A percentile compares a stretch with the other conserved stretches of the same genome.
Evolutionary conservation across 768 basidiomycete species (phyloP).

Genomic region (Termitomyces sp.): DNA sequence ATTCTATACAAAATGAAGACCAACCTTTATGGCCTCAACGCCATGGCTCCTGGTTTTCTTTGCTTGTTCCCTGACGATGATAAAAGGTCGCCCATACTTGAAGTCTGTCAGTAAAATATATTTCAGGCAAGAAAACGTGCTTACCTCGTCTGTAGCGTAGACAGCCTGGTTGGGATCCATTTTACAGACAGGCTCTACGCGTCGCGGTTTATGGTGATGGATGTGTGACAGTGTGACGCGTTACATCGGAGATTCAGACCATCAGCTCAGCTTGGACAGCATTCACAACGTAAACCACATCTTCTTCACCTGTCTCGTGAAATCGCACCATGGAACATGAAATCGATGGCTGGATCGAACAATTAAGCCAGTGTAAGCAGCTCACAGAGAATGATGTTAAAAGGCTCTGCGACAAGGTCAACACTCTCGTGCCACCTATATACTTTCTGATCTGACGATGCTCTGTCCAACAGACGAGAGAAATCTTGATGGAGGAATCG

Average conservation of each 20-base stretch:
- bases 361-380: constrained; percentile 96
- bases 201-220: constrained; percentile 29
- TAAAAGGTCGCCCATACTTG: constrained; percentile 95
- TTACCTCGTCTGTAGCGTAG: constrained; percentile 85
- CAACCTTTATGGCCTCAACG: constrained; percentile 91
- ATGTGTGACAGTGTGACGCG: constrained; percentile 34
- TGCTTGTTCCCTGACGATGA: constrained; percentile 91
- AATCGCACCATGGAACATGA: constrained; percentile 60
- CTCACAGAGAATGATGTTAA: constrained; percentile 94
- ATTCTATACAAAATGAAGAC: constrained; percentile 13
- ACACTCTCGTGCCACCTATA: constrained; percentile 15
- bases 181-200: constrained; percentile 24
- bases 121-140: not conserved
- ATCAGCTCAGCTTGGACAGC: constrained; percentile 29
- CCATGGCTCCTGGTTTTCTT: constrained; percentile 93
- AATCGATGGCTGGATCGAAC: constrained; percentile 96
- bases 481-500: constrained; percentile 98
- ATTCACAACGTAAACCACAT: constrained; percentile 29
- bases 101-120: constrained; percentile 16
- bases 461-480: constrained; percentile 68
- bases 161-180: constrained; percentile 60
- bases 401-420: constrained; percentile 97
- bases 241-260: constrained; percentile 30
- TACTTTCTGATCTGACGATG: constrained; percentile 24
- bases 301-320: constrained; percentile 26